These are phyloP conservation scores for Colletotrichum noveboracense DNA, from an alignment of 2,329 filamentous ascomycete species.

Conservation along the genomic window DNA sequence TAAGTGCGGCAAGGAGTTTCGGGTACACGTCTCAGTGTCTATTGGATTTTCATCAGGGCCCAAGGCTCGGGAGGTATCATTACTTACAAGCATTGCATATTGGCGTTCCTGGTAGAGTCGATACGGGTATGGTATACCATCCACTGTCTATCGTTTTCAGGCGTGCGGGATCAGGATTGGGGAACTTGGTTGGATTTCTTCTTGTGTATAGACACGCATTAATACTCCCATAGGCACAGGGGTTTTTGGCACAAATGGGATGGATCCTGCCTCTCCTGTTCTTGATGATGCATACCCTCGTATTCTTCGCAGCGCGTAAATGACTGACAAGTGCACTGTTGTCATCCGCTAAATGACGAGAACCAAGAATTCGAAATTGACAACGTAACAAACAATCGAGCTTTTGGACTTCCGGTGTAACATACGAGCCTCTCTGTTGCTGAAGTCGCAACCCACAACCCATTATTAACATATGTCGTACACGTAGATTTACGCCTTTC, in stretches of 20 bases:
- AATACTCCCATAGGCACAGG: background rate
- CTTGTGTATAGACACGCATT: background rate
- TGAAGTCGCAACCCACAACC: background rate
- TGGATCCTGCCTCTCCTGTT: background rate
- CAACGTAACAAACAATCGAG: background rate
- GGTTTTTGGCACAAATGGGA: background rate
- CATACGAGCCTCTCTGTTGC: background rate
- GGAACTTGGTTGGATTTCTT: background rate
- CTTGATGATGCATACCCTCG: background rate
- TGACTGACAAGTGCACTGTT: background rate
- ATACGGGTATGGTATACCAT: background rate
- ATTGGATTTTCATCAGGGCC: background rate
- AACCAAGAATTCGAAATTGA: background rate
- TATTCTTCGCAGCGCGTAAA: background rate
- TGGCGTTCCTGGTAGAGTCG: constrained; percentile 20
- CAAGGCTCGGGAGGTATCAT: background rate
- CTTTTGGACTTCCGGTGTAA: background rate
- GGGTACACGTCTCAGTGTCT: background rate
- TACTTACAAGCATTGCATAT: constrained; percentile 18
- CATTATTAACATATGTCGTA: background rate
- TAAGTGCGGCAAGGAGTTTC: background rate
- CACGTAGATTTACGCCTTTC: constrained; percentile 20
- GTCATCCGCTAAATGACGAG: background rate
- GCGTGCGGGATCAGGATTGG: background rate
- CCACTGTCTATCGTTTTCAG: constrained; percentile 1